phyloP scores from a whole-genome alignment of 805 yeast genomes.

The Metschnikowia anglica region DNA sequence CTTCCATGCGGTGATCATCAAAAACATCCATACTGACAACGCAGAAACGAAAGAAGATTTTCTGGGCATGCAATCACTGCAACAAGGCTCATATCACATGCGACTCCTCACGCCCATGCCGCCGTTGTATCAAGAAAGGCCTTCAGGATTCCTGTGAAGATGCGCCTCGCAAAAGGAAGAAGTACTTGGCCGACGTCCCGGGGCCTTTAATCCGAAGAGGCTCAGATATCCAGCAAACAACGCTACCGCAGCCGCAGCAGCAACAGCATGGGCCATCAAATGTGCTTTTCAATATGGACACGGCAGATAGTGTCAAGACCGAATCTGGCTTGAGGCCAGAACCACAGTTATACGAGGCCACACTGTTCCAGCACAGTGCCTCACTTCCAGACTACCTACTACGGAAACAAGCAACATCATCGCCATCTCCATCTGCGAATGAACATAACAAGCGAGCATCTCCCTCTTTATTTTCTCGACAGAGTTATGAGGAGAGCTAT shows the following conservation, averaged over 20 bases:
- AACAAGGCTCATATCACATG: constrained; percentile 91
- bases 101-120: constrained; percentile 80
- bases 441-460: background rate
- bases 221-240: background rate
- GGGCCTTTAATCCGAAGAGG: constrained; percentile 16
- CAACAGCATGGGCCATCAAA: background rate
- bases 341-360: constrained; percentile 14
- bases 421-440: background rate
- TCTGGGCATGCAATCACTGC: constrained; percentile 89
- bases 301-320: constrained; percentile 5
- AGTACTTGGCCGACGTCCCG: constrained; percentile 69
- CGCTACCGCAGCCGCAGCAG: background rate
- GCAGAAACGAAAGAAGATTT: constrained; percentile 56
- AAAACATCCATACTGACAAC: background rate
- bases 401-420: background rate
- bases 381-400: constrained; percentile 16
- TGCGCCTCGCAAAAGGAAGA: constrained; percentile 84
- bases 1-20: too few species aligned
- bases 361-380: constrained; percentile 19
- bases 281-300: constrained; percentile 1
- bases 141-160: constrained; percentile 72
- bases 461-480: background rate
- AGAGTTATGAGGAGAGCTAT: background rate
- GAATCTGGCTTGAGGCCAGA: constrained; percentile 5
- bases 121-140: constrained; percentile 71